Base-by-base conservation (phyloP, 2,329 filamentous ascomycete species). In the Fusarium protoensiforme region DNA sequence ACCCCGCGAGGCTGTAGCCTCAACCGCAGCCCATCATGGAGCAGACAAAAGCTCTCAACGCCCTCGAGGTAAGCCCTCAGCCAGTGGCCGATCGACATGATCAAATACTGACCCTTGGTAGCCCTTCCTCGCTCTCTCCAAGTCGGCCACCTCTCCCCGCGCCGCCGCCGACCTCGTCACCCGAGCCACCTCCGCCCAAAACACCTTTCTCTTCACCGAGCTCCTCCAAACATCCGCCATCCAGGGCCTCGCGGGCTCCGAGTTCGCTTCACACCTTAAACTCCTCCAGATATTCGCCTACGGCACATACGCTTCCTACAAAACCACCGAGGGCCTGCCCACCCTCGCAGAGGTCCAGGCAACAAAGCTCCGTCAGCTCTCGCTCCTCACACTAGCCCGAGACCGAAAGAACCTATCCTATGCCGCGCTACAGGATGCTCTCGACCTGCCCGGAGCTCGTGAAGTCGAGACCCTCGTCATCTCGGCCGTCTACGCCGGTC, bases 181-280 rank as follows among this genome's bases (percentile, higher is more conserved):
- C 51, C 94, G 95, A 83, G 96, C 95, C 70, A 98, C 95, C 59
- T 95, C 94, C n/a, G 92, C 92, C 64, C 91, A 93, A 31, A 94
- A 95, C 83, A 97, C 95, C 74, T 99, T 92, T 83, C 89, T 98
- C 84, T 99, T 99, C 85, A 91, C 93, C 75, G 96, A 98, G 84
- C 92, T 99, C n/a, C 91, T 99, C 39, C 89, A 93, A 77, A 91
- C 92, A 1, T 91, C 93, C 0, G 91, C 94, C 77, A 91, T 98
- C 75, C 93, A 96, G 82, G 88, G 90, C 14, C 91, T 98, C 51
- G 86, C 86, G 41, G 81, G 90, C 41, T 81, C 81, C 38, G 92
- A 97, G 57, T 90, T 92, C 77, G 84, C 87, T 2, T 76, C 85
- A 5, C 84, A 94, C 82, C 87, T 96, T 59, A 89, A 86, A 2